Percentiles rank a stretch among this genome's conserved stretches.
These are phyloP conservation scores for Westerdykella aurantiaca DNA, from an alignment of 2,329 filamentous ascomycete species.

Conservation along the genomic window DNA sequence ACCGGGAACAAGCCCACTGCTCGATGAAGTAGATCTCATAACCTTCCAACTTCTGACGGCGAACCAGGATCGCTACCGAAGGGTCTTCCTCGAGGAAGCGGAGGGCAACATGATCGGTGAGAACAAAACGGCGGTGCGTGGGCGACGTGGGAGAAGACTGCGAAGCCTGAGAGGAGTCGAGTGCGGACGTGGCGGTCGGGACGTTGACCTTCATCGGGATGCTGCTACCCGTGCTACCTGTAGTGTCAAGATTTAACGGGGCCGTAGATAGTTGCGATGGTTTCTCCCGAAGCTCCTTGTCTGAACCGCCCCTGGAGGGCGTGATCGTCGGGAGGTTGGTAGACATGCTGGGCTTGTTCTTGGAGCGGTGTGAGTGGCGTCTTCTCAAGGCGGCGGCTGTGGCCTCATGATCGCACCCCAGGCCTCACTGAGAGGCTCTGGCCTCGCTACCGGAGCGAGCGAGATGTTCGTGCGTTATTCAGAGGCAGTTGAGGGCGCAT, in stretches of 20 bases:
- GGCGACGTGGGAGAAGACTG: constrained; percentile 17
- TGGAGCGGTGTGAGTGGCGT: no score
- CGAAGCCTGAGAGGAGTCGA: constrained; percentile 9
- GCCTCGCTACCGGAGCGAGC: constrained; percentile 8
- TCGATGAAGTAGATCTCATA: constrained; percentile 95
- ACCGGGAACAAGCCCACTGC: constrained; percentile 92
- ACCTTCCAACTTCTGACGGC: constrained; percentile 63
- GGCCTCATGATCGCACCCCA: constrained; percentile 11
- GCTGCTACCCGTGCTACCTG: constrained; percentile 1
- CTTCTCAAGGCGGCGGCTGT: no score
- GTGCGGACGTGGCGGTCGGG: constrained; percentile 9
- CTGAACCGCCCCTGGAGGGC: constrained; percentile 15
- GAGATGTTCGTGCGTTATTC: no score
- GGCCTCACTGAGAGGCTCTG: constrained; percentile 7
- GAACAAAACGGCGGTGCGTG: constrained; percentile 54
- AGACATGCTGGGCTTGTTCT: constrained; percentile 12
- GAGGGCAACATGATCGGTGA: constrained; percentile 62
- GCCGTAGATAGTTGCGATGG: constrained; percentile 22
- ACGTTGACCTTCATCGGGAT: constrained; percentile 4
- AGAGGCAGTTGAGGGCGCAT: constrained; percentile 11
- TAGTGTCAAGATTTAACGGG: constrained; percentile 13
- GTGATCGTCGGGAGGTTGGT: constrained; percentile 12
- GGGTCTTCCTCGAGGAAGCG: constrained; percentile 77
- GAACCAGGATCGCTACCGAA: constrained; percentile 67
- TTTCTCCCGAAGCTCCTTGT: constrained; percentile 25